Evolutionary conservation across 208 protist species (phyloP).

Genomic region (Crithidia acanthocephali): DNA sequence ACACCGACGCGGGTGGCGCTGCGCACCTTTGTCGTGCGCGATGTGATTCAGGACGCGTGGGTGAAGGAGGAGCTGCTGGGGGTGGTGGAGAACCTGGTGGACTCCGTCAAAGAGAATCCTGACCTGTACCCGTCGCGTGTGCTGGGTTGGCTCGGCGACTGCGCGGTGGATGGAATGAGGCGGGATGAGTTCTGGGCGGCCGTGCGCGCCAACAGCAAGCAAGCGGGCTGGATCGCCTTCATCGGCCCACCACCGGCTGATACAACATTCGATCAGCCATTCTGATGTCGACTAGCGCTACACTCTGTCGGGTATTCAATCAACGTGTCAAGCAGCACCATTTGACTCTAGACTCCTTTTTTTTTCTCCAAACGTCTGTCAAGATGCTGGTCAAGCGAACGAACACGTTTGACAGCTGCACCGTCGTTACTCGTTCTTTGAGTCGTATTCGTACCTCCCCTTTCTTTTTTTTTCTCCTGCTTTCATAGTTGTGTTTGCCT

Average conservation of each 20-base stretch:
- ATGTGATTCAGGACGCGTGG: constrained; percentile 80
- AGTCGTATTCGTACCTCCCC: no score
- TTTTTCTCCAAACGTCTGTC: background rate
- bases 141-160: constrained; percentile 48
- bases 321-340: no score
- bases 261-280: constrained; percentile 34
- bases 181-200: constrained; percentile 43
- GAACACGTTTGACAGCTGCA: no score
- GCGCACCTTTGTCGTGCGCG: constrained; percentile 69
- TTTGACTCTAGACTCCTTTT: no score
- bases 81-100: constrained; percentile 54
- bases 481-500: background rate
- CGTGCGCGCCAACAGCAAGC: constrained; percentile 28
- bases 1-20: constrained; percentile 49
- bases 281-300: constrained; percentile 4
- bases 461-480: constrained; percentile 15
- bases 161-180: constrained; percentile 46
- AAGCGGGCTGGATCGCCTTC: constrained; percentile 56
- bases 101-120: constrained; percentile 54
- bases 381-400: no score
- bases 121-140: constrained; percentile 59
- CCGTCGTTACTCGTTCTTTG: no score
- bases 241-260: constrained; percentile 50
- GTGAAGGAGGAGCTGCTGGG: constrained; percentile 85
- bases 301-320: no score